Conservation (phyloP, 805 yeast species). For the Wickerhamiella australiensis region DNA sequence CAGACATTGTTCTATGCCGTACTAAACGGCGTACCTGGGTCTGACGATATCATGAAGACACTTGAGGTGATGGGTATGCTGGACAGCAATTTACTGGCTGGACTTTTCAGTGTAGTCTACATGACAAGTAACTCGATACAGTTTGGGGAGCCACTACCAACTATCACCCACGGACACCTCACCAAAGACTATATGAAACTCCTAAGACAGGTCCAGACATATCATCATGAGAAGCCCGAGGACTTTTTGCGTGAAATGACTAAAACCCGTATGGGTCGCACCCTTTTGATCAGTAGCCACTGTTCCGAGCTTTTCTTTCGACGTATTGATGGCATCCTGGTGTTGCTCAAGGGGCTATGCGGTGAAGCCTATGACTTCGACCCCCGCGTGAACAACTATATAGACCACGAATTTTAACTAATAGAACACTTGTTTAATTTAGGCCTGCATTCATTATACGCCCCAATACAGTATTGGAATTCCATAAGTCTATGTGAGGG, state of each 20-base stretch:
- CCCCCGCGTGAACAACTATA: not conserved
- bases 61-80: constrained; percentile 26
- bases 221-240: not conserved
- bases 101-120: constrained; percentile 25
- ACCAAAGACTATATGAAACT: constrained; percentile 2
- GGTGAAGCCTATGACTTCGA: constrained; percentile 12
- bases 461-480: no score
- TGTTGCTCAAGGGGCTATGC: constrained; percentile 5
- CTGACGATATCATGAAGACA: constrained; percentile 18
- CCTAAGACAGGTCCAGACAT: not conserved
- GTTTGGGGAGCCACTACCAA: constrained; percentile 26
- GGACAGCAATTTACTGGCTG: constrained; percentile 22
- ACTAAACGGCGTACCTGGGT: constrained; percentile 23
- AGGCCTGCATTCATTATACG: not conserved
- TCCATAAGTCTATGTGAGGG: no score
- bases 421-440: no score
- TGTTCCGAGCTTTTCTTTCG: constrained; percentile 3
- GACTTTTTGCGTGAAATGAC: not conserved
- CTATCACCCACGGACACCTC: constrained; percentile 26
- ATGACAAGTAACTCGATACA: constrained; percentile 26
- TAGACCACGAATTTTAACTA: not conserved
- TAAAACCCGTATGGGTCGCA: not conserved
- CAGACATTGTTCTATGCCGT: constrained; percentile 22
- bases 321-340: constrained; percentile 5
- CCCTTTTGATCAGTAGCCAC: not conserved